A percentile compares a stretch with the other conserved stretches of the same genome.
Evolutionary conservation across 2,329 filamentous ascomycete species (phyloP).

Genomic region (Achaetomium macrosporum): DNA sequence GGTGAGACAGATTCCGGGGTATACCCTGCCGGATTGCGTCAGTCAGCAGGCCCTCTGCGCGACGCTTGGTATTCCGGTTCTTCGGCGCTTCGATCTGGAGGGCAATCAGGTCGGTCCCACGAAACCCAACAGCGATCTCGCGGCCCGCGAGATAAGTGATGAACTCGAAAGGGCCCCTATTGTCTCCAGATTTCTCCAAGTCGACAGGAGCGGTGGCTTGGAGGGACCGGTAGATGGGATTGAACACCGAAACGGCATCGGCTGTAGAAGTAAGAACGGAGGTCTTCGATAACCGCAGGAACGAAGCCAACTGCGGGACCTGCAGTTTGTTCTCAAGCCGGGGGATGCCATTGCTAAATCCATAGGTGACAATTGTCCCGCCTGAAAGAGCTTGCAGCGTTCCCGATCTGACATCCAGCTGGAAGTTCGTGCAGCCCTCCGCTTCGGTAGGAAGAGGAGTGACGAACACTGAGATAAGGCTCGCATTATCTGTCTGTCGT

Average conservation of each 20-base stretch:
- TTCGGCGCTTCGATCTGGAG: constrained; percentile 62
- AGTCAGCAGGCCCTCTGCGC: constrained; percentile 58
- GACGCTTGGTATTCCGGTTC: constrained; percentile 48
- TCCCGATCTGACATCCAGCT: constrained; percentile 57
- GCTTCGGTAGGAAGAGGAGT: constrained; percentile 19
- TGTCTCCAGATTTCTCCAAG: constrained; percentile 37
- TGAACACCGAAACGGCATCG: constrained; percentile 56
- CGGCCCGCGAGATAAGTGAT: constrained; percentile 59
- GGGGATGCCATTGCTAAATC: constrained; percentile 54
- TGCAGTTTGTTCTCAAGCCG: constrained; percentile 51
- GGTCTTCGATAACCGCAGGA: constrained; percentile 60
- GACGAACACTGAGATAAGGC: constrained; percentile 24
- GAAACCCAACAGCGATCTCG: constrained; percentile 59
- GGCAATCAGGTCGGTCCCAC: constrained; percentile 58
- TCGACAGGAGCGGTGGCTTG: constrained; percentile 46
- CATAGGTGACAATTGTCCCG: constrained; percentile 53
- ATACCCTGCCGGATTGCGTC: constrained; percentile 68
- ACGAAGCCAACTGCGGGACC: constrained; percentile 51
- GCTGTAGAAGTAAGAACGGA: constrained; percentile 58
- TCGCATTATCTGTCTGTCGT: constrained; percentile 13
- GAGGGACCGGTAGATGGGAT: constrained; percentile 61
- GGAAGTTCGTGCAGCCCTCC: constrained; percentile 13
- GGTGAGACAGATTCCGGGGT: constrained; percentile 34
- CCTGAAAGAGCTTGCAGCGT: constrained; percentile 54
- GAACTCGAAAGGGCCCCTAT: constrained; percentile 38